Conservation (phyloP, 225 moss, liverwort and hornwort species). For the Takakia lepidozioides region DNA sequence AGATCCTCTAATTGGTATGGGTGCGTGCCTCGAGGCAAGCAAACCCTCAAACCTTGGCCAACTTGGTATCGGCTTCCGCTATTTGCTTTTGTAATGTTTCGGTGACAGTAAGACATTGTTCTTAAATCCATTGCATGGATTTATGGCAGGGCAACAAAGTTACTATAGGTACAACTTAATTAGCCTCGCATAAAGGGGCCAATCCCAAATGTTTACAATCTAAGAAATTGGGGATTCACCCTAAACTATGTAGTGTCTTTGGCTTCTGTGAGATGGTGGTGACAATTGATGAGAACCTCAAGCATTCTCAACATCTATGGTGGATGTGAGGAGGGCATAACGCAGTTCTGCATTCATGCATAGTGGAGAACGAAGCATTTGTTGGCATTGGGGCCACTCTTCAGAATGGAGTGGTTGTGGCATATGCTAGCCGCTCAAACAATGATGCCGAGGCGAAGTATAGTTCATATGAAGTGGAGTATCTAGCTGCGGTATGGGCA, state of each 20-base stretch:
- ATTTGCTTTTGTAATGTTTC: not conserved
- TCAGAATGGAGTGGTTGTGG: slow-evolving; percentile 87
- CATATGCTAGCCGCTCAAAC: no score
- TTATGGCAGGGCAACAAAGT: slow-evolving; percentile 64
- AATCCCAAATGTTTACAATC: not conserved
- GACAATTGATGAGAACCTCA: no score
- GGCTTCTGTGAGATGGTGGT: no score
- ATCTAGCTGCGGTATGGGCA: no score
- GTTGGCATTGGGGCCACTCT: slow-evolving; percentile 95
- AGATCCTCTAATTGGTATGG: slow-evolving; percentile 96
- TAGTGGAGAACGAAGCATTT: slow-evolving; percentile 81
- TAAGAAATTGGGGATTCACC: not conserved
- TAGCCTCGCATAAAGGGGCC: slow-evolving; percentile 1
- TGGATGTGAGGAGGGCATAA: slow-evolving; percentile 59
- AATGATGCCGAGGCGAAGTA: no score
- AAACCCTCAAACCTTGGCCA: no score
- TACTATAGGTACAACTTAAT: slow-evolving; percentile 56
- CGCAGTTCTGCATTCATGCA: slow-evolving; percentile 93
- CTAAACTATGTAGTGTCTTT: no score
- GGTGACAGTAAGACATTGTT: not conserved
- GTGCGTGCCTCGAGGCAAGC: slow-evolving; percentile 75
- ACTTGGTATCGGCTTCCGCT: not conserved
- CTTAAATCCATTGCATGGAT: no score
- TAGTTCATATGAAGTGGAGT: no score
- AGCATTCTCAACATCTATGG: not conserved